Base-by-base conservation (phyloP, 2,329 filamentous ascomycete species). In the Cladosporium sp. region DNA sequence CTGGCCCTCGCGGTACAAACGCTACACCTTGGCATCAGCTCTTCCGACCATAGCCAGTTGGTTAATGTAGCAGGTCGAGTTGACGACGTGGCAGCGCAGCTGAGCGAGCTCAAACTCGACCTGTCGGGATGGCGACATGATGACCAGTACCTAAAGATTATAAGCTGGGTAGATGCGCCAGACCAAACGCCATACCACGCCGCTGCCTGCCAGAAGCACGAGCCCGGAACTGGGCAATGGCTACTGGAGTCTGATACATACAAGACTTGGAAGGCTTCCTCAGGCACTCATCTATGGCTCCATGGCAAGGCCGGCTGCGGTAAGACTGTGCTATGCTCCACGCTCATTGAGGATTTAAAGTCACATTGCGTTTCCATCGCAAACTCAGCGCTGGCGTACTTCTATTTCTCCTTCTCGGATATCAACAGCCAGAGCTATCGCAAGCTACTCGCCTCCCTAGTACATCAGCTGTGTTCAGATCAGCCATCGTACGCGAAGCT, bases 381-480 rank as follows among this genome's bases (percentile, higher is more conserved):
- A 11, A 36, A 66, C 26, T 49, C 49, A 36, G 66, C 62, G 57
- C 51, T 65, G 34, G 70, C 66, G 0, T 32, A 70, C 26, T 73
- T 71, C 63, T 72, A 73, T 65, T 70, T 73, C 58, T 67, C 68
- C n/a, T 73, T 73, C 60, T 70, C 68, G 2, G 70, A 73, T 41
- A 55, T 26, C 21, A 24, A 26, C 47, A 26, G 15, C 38, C 38
- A 41, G 38, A 41, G 14, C 38, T 41, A 41, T 41, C 15, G 15
- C 15, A 18, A 41, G 6, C 38, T 41, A 41, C 38, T 41, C 7
- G 38, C 38, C 15, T 38, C 36, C 36, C 14, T 38, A 38, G 36
- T 15, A 15, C 36, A 38, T 11, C 36, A 38, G 36, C 36, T 38
- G 12, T 38, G 36, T 38, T 38, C 36, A 6, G 14, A 38, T 5